Base-by-base conservation (phyloP, 176 grass and related monocot genomes). In the Aegilops longissima region DNA sequence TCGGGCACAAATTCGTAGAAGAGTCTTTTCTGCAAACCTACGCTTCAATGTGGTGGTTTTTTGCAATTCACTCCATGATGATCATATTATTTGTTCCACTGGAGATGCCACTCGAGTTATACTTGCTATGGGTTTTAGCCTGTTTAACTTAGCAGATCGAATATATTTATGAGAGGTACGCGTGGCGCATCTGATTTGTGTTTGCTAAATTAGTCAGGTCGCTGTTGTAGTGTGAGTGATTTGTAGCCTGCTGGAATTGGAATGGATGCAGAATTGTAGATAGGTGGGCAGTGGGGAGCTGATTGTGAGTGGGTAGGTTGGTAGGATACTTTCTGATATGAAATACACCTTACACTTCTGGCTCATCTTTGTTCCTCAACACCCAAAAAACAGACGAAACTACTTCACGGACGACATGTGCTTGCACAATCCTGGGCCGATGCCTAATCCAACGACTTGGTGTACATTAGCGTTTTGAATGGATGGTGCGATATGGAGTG, bases 291-390 rank as follows among this genome's bases (percentile, higher is more conserved):
- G 49, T 52, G 14, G 30, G 49, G 65, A 33, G 31, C 1, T 69
- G 30, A 68, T 34, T 68, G 66, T 20, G 3, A 70, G 3, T 4
- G 17, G 10, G 66, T 70, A 31, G 35, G 61, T 62, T 76, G 61
- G 83, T 81, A 77, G 45, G 61, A 83, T 47, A 35, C 5, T 56
- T 85, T 2, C 33, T 85, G 70, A 81, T 80, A 21, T 33, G 79
- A 78, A 71, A 62, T 71, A 51, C 27, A 11, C 54, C 24, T 39
- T 54, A 76, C 27, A 27, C 27, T 27, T 27, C 27, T 77, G 17
- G 54, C 79, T 49, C 45, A 36, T 36, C 35, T 36, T 27, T 27
- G 16, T 69, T 68, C 47, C 27, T 17, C 61, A 44, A 25, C 77
- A 77, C 58, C 62, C 33, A 87, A 76, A 80, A 67, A 67, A 42